Evolutionary conservation across 768 basidiomycete genomes (phyloP), one percentile per base, ranked within the genome.

Genomic region (Tricholoma terreum): DNA sequence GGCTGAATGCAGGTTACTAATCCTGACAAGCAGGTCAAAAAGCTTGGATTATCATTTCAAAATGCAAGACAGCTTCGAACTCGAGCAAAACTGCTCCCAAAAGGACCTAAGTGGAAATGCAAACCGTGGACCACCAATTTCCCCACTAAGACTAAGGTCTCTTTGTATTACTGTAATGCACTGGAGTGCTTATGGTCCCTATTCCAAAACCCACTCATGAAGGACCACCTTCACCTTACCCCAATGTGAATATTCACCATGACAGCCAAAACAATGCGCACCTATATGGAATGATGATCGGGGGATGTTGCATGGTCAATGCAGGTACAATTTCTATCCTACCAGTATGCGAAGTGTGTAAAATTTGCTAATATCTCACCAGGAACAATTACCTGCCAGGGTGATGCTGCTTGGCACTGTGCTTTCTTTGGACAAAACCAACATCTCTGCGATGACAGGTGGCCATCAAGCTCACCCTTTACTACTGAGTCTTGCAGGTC

Each of bases 101-200:
- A 53, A 30, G 67, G 70, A 6, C 72, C 65, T 15, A 15, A 54
- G 15, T 73, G 72, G 72, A 59, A 56, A 27, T 58, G 50, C 6
- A 60, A 50, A n/a, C 15, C 24, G 1, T 54, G 65, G 27, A 48
- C 21, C 11, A 57, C 65, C 0, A 42, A 35, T 1, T 58, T 54
- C 55, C 64, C 61, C 12, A 69, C 66, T 10, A 73, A 71, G 33
- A 62, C n/a, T 58, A 59, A 58, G 0, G 6, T 71, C 12, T 11
- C 33, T 24, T 57, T 75, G 1, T 72, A 61, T 56, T 75, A 75
- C 58, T 58, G 60, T 9, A 55, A 67, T 51, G 40, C 64, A 2
- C 34, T 74, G 6, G 58, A 74, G 11, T 74, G 69, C 19, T 8
- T 74, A 0, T 54, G 70, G 45, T 60, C 59, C 4, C 60, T 74